These are phyloP conservation scores for Athelia psychrophila DNA, from an alignment of 1,284 basidiomycete genomes.

Conservation along the genomic window DNA sequence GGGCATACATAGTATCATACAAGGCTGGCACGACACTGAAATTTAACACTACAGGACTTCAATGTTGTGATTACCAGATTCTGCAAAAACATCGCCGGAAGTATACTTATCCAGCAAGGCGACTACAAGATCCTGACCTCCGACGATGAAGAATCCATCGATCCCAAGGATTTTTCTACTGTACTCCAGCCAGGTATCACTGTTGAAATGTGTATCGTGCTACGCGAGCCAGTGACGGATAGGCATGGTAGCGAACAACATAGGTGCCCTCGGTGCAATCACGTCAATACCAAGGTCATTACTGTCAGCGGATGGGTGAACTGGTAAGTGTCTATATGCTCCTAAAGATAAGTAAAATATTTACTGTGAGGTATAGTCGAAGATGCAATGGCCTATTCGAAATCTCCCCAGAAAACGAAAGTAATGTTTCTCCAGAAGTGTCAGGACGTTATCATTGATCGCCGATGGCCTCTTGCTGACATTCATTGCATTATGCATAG, in stretches of 20 bases:
- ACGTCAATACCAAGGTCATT: not conserved
- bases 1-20: too few relatives aligned
- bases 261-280: not conserved
- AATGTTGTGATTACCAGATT: not conserved
- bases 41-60: not conserved
- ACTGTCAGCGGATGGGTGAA: not conserved
- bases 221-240: not conserved
- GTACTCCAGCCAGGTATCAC: not conserved
- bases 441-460: too few relatives aligned
- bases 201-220: not conserved
- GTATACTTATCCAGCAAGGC: not conserved
- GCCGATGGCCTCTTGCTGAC: too few relatives aligned
- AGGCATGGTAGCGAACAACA: not conserved
- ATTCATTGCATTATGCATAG: too few relatives aligned
- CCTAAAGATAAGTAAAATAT: too few relatives aligned
- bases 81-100: not conserved
- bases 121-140: not conserved
- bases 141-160: not conserved
- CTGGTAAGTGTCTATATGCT: too few relatives aligned
- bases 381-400: too few relatives aligned
- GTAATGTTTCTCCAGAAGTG: too few relatives aligned
- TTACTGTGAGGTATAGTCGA: too few relatives aligned
- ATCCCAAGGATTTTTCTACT: not conserved
- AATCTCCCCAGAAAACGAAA: too few relatives aligned
- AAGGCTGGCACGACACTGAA: not conserved